Conservation (phyloP, 2,329 filamentous ascomycete species). For the Claviceps humidiphila region DNA sequence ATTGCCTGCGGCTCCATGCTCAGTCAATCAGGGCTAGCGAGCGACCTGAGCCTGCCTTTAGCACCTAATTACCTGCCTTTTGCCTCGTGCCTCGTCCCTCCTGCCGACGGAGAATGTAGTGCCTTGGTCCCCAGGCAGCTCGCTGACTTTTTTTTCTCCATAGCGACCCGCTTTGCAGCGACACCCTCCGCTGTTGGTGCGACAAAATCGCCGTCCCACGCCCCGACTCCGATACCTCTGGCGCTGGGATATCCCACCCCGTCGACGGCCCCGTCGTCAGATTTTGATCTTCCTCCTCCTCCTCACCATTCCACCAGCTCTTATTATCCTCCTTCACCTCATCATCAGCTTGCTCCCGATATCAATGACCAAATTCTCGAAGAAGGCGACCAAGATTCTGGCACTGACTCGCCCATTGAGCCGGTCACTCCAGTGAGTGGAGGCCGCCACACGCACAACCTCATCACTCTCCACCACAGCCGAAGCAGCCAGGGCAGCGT, state of each 20-base stretch:
- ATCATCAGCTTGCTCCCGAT: constrained; percentile 35
- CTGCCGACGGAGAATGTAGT: background rate
- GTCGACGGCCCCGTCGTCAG: constrained; percentile 3
- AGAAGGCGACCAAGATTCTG: constrained; percentile 43
- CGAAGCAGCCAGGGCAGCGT: constrained; percentile 9
- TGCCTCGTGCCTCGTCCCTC: background rate
- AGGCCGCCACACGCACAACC: constrained; percentile 40
- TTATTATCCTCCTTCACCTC: constrained; percentile 24
- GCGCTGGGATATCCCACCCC: constrained; percentile 3
- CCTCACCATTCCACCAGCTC: constrained; percentile 11
- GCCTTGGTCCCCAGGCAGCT: background rate
- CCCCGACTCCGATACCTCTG: constrained; percentile 5
- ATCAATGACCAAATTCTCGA: constrained; percentile 37
- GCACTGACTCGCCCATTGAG: constrained; percentile 45
- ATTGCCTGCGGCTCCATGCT: constrained; percentile 3
- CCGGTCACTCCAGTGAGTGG: constrained; percentile 49
- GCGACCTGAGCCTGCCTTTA: background rate
- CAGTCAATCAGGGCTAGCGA: background rate
- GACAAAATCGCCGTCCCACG: constrained; percentile 3
- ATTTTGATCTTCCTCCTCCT: background rate
- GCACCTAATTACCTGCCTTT: background rate
- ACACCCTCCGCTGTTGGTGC: constrained; percentile 1
- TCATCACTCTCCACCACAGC: constrained; percentile 27
- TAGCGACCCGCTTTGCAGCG: constrained; percentile 4
- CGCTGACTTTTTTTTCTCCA: constrained; percentile 7